Percentiles rank a stretch among this genome's conserved stretches.
Conservation (phyloP, 2,329 filamentous ascomycete genomes). For the Fusarium proliferatum region DNA sequence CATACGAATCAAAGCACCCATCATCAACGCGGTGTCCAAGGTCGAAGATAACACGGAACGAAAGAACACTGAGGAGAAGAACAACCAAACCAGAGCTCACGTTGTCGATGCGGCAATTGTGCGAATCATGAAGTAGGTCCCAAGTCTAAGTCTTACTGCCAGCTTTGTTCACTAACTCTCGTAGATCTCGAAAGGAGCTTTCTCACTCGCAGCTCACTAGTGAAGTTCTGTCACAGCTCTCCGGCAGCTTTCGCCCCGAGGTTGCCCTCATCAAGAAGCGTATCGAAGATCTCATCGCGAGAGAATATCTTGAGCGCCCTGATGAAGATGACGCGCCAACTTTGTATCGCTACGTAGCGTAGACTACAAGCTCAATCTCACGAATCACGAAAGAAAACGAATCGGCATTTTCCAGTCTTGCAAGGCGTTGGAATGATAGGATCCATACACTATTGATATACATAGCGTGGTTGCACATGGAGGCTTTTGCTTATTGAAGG, state of each 20-base stretch:
- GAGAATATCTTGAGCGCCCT: conserved; percentile 79
- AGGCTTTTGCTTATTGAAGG: conserved; percentile 9
- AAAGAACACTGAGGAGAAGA: conserved; percentile 79
- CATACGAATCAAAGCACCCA: conserved; percentile 88
- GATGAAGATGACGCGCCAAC: conserved; percentile 74
- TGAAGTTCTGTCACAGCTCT: conserved; percentile 78
- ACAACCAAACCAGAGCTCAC: conserved; percentile 76
- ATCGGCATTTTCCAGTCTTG: conserved; percentile 25
- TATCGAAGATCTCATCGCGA: conserved; percentile 80
- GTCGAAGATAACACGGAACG: conserved; percentile 80
- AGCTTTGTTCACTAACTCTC: conserved; percentile 15
- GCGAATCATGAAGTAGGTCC: conserved; percentile 84
- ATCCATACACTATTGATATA: conserved; percentile 30
- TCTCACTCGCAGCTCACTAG: conserved; percentile 75
- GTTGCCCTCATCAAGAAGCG: conserved; percentile 82
- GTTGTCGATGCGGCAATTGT: conserved; percentile 82
- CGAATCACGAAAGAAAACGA: conserved; percentile 41
- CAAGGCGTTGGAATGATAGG: conserved; percentile 39
- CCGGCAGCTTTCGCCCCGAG: conserved; percentile 78
- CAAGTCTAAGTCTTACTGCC: background rate
- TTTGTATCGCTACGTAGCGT: conserved; percentile 79
- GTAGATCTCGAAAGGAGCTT: conserved; percentile 78
- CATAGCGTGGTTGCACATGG: conserved; percentile 20
- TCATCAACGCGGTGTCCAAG: conserved; percentile 83
- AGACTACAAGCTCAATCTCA: conserved; percentile 34